These are phyloP conservation scores for Parastagonospora avenae DNA, from an alignment of 2,329 filamentous ascomycete species.

Conservation along the genomic window DNA sequence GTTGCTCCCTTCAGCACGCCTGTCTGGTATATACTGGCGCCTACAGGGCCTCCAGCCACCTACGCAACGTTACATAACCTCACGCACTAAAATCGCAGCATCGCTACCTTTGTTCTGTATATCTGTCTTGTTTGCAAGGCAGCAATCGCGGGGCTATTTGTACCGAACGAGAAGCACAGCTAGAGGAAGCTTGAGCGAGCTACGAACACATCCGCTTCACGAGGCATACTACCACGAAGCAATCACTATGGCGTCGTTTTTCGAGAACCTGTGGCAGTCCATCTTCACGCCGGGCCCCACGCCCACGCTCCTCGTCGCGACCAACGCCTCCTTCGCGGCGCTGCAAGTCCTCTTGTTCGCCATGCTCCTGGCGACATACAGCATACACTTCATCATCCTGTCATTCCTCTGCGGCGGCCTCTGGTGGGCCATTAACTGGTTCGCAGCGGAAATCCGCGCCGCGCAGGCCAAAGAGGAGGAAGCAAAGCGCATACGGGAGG, in stretches of 20 bases:
- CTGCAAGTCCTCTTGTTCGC: slow-evolving; percentile 78
- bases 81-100: slow-evolving; percentile 9
- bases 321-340: slow-evolving; percentile 84
- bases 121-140: slow-evolving; percentile 6
- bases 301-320: slow-evolving; percentile 83
- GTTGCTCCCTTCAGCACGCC: slow-evolving; percentile 11
- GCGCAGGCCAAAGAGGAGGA: slow-evolving; percentile 56
- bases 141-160: slow-evolving; percentile 7
- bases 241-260: slow-evolving; percentile 54
- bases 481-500: slow-evolving; percentile 52
- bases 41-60: slow-evolving; percentile 16
- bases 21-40: slow-evolving; percentile 19
- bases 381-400: slow-evolving; percentile 85
- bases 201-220: slow-evolving; percentile 1
- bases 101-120: not conserved
- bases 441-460: slow-evolving; percentile 69
- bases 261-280: slow-evolving; percentile 84
- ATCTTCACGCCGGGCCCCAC: slow-evolving; percentile 94
- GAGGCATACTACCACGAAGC: not conserved
- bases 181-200: not conserved
- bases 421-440: slow-evolving; percentile 98
- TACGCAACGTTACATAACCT: slow-evolving; percentile 5
- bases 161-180: not conserved
- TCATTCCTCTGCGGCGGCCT: slow-evolving; percentile 79
- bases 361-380: slow-evolving; percentile 81